Base-by-base conservation (phyloP, 306 rosid genomes). In the Trifolium dubium region DNA sequence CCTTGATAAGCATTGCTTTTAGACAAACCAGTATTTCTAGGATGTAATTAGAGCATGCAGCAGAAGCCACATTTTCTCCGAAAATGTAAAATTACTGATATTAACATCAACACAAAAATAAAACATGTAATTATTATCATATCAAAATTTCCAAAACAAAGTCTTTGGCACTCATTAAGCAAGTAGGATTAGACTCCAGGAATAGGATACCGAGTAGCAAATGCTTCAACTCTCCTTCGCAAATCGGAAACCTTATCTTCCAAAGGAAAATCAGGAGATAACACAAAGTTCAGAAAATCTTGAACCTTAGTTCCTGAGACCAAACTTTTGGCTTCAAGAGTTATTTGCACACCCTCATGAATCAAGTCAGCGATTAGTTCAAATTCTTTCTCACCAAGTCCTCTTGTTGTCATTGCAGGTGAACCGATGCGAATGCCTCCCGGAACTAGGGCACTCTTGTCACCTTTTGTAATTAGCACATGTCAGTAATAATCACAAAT, bases 391-490 rank as follows among this genome's bases (percentile, higher is more conserved):
- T 87, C 95, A 1, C 85, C 77, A 71, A 94, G 84, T 82, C 98
- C 97, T 74, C 98, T 86, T 11, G 97, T 94, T 49, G 97, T 91
- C 98, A 94, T 91, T 34, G 98, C 98, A 41, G 98, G 98, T 10
- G 98, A 77, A 12, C 98, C 98, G 2, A 94, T 94, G 76, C 98
- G 98, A 55, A 94, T 94, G 64, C 98, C 98, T 13, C 98, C 98
- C 0, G 97, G 98, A 67, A 93, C 91, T 35, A 87, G 79, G 62
- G 97, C 98, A 40, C 97, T 94, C 79, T 86, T 94, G 37, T 94
- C 98, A 34, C 98, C 98, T 93, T 17, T 54, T 43, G 65, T 55
- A 37, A 79, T 65, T 14, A 43, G 47, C 64, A 80, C 39, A 34
- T 13, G 71, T 70, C 66, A 62, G 76, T 72, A 49, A 19, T 44